A percentile compares a stretch with the other conserved stretches of the same genome.
Conservation (phyloP, 2,329 filamentous ascomycete genomes). For the Talaromyces sp. region DNA sequence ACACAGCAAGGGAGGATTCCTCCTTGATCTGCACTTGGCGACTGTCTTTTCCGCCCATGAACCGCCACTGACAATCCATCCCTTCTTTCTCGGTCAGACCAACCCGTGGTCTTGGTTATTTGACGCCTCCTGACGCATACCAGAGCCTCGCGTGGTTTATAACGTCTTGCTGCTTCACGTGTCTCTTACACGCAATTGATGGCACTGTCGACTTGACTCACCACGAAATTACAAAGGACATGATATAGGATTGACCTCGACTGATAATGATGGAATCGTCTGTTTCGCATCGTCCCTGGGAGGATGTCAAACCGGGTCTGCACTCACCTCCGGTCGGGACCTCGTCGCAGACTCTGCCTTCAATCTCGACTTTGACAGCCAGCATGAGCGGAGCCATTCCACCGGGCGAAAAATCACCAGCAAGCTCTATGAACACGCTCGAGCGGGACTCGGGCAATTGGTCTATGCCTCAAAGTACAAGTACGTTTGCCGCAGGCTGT, state of each 20-base stretch:
- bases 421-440: conserved; percentile 43
- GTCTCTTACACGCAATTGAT: background rate
- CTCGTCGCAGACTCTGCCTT: conserved; percentile 44
- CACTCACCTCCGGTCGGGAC: conserved; percentile 32
- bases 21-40: conserved; percentile 16
- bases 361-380: conserved; percentile 48
- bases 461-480: conserved; percentile 58
- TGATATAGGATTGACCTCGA: background rate
- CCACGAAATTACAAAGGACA: background rate
- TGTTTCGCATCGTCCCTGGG: conserved; percentile 45
- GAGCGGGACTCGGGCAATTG: conserved; percentile 59
- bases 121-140: conserved; percentile 13
- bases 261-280: conserved; percentile 39
- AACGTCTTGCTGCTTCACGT: conserved; percentile 5
- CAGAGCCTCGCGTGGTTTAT: conserved; percentile 11
- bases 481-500: conserved; percentile 35
- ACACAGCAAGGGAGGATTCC: conserved; percentile 5
- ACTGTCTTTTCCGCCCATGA: conserved; percentile 15
- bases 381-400: conserved; percentile 35
- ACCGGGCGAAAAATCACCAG: conserved; percentile 42
- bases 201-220: conserved; percentile 1
- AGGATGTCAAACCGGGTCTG: conserved; percentile 34
- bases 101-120: background rate
- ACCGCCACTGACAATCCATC: conserved; percentile 10
- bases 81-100: conserved; percentile 7